Conservation (phyloP, 192 early-diverging fungal species). For the Entomortierella parvispora region DNA sequence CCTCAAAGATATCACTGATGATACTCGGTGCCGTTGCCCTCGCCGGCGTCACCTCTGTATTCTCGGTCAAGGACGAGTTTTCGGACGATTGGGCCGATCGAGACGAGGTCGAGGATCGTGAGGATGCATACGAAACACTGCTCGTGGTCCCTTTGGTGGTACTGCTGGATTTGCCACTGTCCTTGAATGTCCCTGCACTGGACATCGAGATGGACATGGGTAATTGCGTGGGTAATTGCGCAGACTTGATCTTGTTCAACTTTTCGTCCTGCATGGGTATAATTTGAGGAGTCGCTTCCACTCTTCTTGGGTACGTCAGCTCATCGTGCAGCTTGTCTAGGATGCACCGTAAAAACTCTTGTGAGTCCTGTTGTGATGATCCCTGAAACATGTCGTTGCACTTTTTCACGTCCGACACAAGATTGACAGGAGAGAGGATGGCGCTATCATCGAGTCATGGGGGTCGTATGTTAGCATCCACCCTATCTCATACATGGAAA, state of each 20-base stretch:
- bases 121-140: slow-evolving; percentile 37
- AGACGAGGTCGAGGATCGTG: slow-evolving; percentile 36
- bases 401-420: slow-evolving; percentile 52
- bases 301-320: slow-evolving; percentile 47
- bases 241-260: slow-evolving; percentile 2
- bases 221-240: slow-evolving; percentile 15
- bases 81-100: slow-evolving; percentile 32
- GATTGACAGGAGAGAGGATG: slow-evolving; percentile 37
- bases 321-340: slow-evolving; percentile 56
- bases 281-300: not conserved
- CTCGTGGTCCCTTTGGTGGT: slow-evolving; percentile 21
- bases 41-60: slow-evolving; percentile 42
- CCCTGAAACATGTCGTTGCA: slow-evolving; percentile 51
- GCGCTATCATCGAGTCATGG: slow-evolving; percentile 19
- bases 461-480: not conserved
- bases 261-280: slow-evolving; percentile 36
- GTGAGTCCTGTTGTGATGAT: slow-evolving; percentile 50
- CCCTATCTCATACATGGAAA: too few relatives aligned
- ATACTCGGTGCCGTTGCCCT: slow-evolving; percentile 44
- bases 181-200: not conserved
- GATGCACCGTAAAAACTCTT: slow-evolving; percentile 54
- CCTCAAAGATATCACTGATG: slow-evolving; percentile 55
- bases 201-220: not conserved
- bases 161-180: not conserved
- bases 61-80: slow-evolving; percentile 37